Evolutionary conservation across 495 filamentous ascomycete species (phyloP).

Genomic region (Xylaria flabelliformis): DNA sequence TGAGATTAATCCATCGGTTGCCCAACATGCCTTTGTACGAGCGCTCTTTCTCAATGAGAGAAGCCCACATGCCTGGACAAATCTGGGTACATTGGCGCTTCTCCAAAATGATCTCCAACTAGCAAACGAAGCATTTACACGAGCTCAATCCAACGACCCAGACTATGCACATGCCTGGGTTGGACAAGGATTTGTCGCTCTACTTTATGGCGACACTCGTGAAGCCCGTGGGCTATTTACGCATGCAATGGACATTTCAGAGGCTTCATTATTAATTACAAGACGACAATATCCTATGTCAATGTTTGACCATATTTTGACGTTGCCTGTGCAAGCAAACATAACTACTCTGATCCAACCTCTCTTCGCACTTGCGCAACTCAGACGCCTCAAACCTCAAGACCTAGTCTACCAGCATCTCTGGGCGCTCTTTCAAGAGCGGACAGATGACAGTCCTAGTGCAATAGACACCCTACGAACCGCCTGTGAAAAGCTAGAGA

Average conservation of each 20-base stretch:
- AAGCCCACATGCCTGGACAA: conserved; percentile 85
- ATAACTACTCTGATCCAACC: conserved; percentile 69
- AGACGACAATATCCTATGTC: conserved; percentile 79
- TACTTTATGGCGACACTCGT: conserved; percentile 69
- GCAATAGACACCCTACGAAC: conserved; percentile 68
- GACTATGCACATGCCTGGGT: conserved; percentile 93
- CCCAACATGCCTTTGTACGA: conserved; percentile 94
- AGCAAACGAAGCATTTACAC: conserved; percentile 86
- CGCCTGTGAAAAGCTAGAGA: conserved; percentile 73
- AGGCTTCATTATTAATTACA: conserved; percentile 70
- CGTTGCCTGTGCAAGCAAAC: conserved; percentile 59
- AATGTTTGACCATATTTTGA: conserved; percentile 76
- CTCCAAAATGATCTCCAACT: conserved; percentile 81
- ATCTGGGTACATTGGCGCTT: conserved; percentile 84
- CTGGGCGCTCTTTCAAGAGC: conserved; percentile 78
- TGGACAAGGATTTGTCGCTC: conserved; percentile 86
- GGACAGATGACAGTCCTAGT: conserved; percentile 68
- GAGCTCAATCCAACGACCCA: conserved; percentile 91
- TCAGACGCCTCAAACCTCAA: conserved; percentile 68
- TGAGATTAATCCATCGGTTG: conserved; percentile 79
- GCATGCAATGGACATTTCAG: conserved; percentile 94
- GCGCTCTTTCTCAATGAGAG: conserved; percentile 90
- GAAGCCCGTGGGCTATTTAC: conserved; percentile 87
- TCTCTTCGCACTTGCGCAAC: conserved; percentile 85
- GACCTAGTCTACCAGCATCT: conserved; percentile 79